Conservation (phyloP, 305 asterid genomes). For the Fraxinus angustifolia region DNA sequence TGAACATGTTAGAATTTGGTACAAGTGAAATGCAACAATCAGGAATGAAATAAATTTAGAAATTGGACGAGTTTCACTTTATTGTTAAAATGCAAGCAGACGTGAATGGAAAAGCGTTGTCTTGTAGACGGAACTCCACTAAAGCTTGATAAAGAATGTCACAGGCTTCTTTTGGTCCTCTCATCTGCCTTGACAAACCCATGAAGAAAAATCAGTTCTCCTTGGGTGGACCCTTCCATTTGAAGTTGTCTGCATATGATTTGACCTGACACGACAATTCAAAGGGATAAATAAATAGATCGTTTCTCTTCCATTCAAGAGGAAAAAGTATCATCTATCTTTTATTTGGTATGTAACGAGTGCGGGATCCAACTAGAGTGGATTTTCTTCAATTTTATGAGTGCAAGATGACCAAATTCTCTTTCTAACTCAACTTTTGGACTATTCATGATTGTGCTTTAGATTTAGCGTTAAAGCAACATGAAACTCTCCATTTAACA, state of each 20-base stretch:
- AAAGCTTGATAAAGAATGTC: neutral
- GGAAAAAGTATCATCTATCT: neutral
- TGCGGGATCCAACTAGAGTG: neutral
- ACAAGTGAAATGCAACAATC: neutral
- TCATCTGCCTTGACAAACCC: neutral
- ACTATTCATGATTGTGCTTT: neutral
- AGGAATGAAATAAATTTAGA: neutral
- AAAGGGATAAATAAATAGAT: neutral
- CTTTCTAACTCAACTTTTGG: neutral
- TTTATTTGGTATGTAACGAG: neutral
- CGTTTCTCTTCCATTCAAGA: neutral
- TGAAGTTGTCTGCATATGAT: conserved; percentile 37
- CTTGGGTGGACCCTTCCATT: conserved; percentile 46
- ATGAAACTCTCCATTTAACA: neutral
- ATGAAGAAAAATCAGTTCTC: conserved; percentile 7
- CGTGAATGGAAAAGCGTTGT: neutral
- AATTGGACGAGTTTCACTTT: neutral
- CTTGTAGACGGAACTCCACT: neutral
- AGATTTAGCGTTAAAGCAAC: neutral
- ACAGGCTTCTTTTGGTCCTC: neutral
- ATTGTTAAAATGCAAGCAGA: neutral
- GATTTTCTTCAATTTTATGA: neutral
- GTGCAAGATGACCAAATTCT: neutral
- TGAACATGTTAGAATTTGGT: neutral
- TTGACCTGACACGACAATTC: conserved; percentile 20